phyloP scores from a whole-genome alignment of 306 rosid species.

The Coriaria nepalensis region DNA sequence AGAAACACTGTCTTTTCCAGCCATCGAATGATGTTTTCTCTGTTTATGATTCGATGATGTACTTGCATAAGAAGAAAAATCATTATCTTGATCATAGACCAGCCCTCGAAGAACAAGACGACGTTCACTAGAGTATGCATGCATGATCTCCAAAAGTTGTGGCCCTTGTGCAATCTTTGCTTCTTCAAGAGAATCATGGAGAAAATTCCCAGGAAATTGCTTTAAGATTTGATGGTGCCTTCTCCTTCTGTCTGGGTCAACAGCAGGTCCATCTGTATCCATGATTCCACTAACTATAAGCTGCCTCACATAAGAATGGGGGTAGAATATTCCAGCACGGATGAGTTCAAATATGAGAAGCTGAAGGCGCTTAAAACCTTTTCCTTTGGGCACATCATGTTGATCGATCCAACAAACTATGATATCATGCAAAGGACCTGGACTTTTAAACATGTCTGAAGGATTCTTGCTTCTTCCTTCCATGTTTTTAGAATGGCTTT shows the following conservation, averaged over 20 bases:
- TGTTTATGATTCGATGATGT: conserved; percentile 20
- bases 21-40: conserved; percentile 23
- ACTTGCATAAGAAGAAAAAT: conserved; percentile 18
- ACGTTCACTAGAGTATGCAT: conserved; percentile 63
- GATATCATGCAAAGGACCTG: conserved; percentile 87
- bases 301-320: conserved; percentile 87
- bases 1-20: conserved; percentile 43
- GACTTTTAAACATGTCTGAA: conserved; percentile 55
- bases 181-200: conserved; percentile 54
- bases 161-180: conserved; percentile 48
- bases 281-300: conserved; percentile 81
- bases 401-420: conserved; percentile 98
- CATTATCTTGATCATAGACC: conserved; percentile 21
- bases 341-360: conserved; percentile 71
- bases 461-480: conserved; percentile 20
- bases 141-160: conserved; percentile 46
- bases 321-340: conserved; percentile 66
- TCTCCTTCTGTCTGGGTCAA: conserved; percentile 44
- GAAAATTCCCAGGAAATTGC: conserved; percentile 50
- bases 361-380: conserved; percentile 65
- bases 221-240: conserved; percentile 64
- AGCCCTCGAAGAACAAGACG: conserved; percentile 52
- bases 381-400: conserved; percentile 67
- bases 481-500: conserved; percentile 22
- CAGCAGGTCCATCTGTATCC: conserved; percentile 42